Evolutionary conservation across 179 eudicot species (phyloP).

Genomic region (Vitellaria paradoxa): DNA sequence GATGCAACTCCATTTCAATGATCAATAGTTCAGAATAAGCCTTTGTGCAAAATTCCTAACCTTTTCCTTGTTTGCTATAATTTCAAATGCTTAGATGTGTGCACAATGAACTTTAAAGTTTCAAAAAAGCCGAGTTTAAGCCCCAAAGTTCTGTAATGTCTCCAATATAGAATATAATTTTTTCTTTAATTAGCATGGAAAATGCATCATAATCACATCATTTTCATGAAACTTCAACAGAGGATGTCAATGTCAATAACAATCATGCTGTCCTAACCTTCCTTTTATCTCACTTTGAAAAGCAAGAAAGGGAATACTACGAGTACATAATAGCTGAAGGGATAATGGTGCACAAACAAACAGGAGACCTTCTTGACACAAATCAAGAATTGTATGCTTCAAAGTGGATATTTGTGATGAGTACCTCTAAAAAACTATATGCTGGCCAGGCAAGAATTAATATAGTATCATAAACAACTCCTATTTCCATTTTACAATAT

Average conservation of each 20-base stretch:
- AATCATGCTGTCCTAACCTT: constrained; percentile 10
- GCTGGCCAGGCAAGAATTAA: constrained; percentile 58
- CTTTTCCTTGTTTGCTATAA: background rate
- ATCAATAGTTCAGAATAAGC: background rate
- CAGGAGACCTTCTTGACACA: constrained; percentile 50
- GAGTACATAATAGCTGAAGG: constrained; percentile 65
- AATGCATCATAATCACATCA: too few relatives aligned
- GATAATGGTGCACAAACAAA: constrained; percentile 46
- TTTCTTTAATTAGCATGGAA: too few relatives aligned
- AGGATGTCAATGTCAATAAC: too few relatives aligned
- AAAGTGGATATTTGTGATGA: constrained; percentile 89
- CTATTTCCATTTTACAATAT: background rate
- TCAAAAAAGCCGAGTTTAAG: background rate
- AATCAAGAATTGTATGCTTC: constrained; percentile 31
- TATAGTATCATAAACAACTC: background rate
- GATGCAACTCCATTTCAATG: background rate
- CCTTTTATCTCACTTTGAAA: background rate
- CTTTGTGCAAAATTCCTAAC: background rate
- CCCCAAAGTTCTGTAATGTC: background rate
- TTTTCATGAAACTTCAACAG: too few relatives aligned
- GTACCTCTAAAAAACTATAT: constrained; percentile 65
- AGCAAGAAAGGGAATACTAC: constrained; percentile 77
- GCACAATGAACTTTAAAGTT: background rate
- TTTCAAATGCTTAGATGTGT: background rate
- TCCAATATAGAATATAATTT: background rate